Evolutionary conservation across 2,329 filamentous ascomycete genomes (phyloP).

Genomic region (Clarireedia hainanense): DNA sequence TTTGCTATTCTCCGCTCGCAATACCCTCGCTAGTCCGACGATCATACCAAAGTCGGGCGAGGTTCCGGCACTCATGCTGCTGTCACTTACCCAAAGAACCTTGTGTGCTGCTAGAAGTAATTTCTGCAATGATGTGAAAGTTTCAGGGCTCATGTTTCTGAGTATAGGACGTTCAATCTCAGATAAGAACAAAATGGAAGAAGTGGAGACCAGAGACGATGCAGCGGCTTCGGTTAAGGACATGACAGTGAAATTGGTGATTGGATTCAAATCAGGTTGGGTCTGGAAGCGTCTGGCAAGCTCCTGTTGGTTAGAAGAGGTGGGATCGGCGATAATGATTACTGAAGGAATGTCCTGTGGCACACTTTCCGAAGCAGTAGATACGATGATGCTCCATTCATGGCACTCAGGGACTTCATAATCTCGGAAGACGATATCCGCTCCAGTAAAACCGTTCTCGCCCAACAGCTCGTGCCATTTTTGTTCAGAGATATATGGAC

Average conservation of each 20-base stretch:
- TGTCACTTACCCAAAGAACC: conserved; percentile 42
- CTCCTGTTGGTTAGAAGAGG: background rate
- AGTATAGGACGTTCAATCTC: conserved; percentile 2
- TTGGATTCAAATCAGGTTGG: background rate
- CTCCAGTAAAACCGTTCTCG: background rate
- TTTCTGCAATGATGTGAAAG: background rate
- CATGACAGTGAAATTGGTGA: background rate
- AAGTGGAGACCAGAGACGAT: background rate
- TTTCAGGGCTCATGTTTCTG: background rate
- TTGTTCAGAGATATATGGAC: background rate
- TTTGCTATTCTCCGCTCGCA: background rate
- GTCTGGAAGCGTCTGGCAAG: background rate
- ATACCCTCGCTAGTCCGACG: background rate
- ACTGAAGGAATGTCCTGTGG: background rate
- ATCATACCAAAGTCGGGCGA: background rate
- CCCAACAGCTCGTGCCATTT: background rate
- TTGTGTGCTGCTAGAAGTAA: conserved; percentile 11
- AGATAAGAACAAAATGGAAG: background rate
- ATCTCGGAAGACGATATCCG: background rate
- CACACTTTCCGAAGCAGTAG: background rate
- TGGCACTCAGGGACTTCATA: background rate
- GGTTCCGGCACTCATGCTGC: conserved; percentile 29
- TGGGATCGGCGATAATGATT: background rate
- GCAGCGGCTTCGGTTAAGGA: background rate
- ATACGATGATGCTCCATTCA: background rate